Evolutionary conservation across 1,284 basidiomycete species (phyloP).

Genomic region (Puccinia polysora): DNA sequence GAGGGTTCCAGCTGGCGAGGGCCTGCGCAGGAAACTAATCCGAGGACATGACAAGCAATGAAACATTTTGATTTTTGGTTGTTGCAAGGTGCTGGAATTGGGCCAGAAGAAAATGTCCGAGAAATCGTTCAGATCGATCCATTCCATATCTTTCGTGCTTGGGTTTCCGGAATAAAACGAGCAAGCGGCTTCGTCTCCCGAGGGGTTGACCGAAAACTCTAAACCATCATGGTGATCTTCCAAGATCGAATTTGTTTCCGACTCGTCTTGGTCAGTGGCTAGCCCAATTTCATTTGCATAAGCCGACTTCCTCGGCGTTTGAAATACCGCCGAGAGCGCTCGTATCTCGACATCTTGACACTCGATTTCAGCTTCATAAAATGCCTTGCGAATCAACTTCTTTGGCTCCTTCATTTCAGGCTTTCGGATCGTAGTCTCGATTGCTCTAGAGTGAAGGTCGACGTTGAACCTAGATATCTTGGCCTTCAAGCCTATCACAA

Average conservation of each 20-base stretch:
- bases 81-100: constrained; percentile 45
- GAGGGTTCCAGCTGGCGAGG: constrained; percentile 21
- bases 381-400: constrained; percentile 70
- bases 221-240: constrained; percentile 25
- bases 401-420: constrained; percentile 56
- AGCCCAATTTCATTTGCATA: constrained; percentile 41
- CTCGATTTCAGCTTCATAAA: constrained; percentile 86
- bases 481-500: constrained; percentile 77
- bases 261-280: constrained; percentile 34
- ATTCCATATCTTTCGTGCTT: constrained; percentile 46
- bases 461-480: constrained; percentile 74
- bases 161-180: constrained; percentile 1
- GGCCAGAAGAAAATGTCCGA: constrained; percentile 49
- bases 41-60: constrained; percentile 40
- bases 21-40: constrained; percentile 39
- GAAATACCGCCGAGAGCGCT: constrained; percentile 71
- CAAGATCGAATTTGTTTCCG: constrained; percentile 43
- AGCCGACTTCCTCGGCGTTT: constrained; percentile 62
- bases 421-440: constrained; percentile 60
- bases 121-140: constrained; percentile 52
- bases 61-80: constrained; percentile 41
- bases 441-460: constrained; percentile 87
- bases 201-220: constrained; percentile 29
- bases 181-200: background rate
- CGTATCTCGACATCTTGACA: constrained; percentile 73